A percentile compares a stretch with the other conserved stretches of the same genome.
phyloP scores from a whole-genome alignment of 1,284 basidiomycete species.

The Moesziomyces sp. region DNA sequence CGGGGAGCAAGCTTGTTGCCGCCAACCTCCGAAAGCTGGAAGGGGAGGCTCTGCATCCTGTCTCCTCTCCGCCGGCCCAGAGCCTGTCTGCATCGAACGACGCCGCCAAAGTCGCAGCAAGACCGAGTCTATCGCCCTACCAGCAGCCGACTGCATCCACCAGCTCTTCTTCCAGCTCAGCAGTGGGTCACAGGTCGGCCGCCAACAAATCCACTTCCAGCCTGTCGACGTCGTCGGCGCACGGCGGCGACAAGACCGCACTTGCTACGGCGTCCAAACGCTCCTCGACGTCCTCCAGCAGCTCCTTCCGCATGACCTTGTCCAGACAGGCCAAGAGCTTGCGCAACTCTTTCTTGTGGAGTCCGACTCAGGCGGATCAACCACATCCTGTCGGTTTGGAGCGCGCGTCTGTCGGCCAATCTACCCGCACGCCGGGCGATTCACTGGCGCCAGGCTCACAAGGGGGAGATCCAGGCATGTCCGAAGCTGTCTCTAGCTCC shows the following conservation, averaged over 20 bases:
- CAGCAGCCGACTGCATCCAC: constrained; percentile 10
- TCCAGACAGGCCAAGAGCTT: constrained; percentile 37
- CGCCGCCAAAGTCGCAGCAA: background rate
- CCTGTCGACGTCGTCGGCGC: constrained; percentile 16
- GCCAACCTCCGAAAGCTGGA: constrained; percentile 38
- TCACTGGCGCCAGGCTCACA: background rate
- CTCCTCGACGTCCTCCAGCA: constrained; percentile 27
- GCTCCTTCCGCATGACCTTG: constrained; percentile 37
- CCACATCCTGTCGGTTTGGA: constrained; percentile 1
- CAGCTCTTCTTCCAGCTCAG: constrained; percentile 25
- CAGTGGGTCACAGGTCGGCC: constrained; percentile 12
- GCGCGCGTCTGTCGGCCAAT: background rate
- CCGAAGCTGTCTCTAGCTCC: background rate
- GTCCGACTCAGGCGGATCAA: background rate
- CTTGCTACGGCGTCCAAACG: constrained; percentile 20
- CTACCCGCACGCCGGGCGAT: constrained; percentile 1
- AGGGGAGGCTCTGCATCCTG: background rate
- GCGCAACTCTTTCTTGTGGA: constrained; percentile 38
- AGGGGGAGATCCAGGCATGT: background rate
- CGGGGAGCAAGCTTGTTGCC: constrained; percentile 13
- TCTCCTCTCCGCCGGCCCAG: background rate
- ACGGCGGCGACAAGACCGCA: constrained; percentile 15
- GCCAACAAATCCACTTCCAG: constrained; percentile 31
- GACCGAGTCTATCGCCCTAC: constrained; percentile 5
- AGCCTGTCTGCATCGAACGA: too few relatives aligned